Evolutionary conservation across 306 rosid species (phyloP), one percentile per base, ranked within the genome.

Genomic region (Cicer chorassanicum): DNA sequence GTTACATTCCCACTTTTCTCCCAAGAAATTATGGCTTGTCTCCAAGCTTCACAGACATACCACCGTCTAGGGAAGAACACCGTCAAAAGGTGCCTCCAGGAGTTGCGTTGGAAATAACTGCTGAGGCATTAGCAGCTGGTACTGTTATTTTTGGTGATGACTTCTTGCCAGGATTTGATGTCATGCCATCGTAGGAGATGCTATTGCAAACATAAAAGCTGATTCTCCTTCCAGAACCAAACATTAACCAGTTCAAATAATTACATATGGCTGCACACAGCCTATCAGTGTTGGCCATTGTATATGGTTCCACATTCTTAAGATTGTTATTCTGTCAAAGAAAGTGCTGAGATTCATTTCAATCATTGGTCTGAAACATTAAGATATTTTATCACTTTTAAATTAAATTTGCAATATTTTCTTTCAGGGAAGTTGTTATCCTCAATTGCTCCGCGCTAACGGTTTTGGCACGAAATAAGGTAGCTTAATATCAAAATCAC

Each of bases 71-170:
- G 65, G 85, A 70, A 68, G 87, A 79, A 2, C 65, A 77, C 4
- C 49, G 63, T 45, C 85, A 64, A 39, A 82, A 75, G 29, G 87
- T 66, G 64, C 80, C 76, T 50, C 34, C 86, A 44, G 86, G 80
- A 19, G 77, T 88, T 68, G 88, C 81, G 73, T 9, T 88, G 87
- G 97, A 90, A 61, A 40, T 89, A 46, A 93, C 91, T 13, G 91
- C 92, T 6, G 96, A 86, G 80, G 96, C 96, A 59, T 84, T 90
- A 65, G 98, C 92, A 18, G 96, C 96, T 2, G 96, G 98, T 79
- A 88, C 96, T 62, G 85, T 86, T 74, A 88, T 92, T 72, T 92
- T 88, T 51, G 98, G 98, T 9, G 96, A 90, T 73, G 96, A 90
- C 79, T 87, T 92, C 65, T 65, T 92, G 88, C 84, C 93, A 8